Evolutionary conservation across 169 alveolate species (phyloP).

Genomic region (Blepharisma undulans): DNA sequence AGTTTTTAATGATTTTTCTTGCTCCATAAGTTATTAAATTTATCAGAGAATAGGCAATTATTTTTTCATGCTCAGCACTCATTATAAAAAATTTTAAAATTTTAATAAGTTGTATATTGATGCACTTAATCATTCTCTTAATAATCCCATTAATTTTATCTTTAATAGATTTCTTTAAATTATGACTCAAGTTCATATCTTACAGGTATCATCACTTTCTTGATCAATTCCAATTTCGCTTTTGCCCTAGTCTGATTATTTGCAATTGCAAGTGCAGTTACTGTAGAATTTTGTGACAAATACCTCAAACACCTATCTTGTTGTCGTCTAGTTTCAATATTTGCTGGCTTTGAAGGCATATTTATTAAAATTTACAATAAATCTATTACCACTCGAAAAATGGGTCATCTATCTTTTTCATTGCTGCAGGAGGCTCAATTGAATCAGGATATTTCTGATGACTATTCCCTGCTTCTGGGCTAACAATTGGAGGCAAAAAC

Average conservation of each 20-base stretch:
- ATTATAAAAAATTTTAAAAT: too few species aligned
- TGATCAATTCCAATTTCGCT: not conserved
- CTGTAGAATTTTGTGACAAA: not conserved
- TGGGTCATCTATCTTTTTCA: slow-evolving; percentile 75
- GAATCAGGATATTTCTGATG: slow-evolving; percentile 72
- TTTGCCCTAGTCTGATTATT: not conserved
- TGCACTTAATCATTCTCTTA: too few species aligned
- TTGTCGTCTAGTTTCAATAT: not conserved
- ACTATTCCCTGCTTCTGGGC: slow-evolving; percentile 60
- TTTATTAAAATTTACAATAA: not conserved
- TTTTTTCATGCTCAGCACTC: too few species aligned
- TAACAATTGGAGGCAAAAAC: slow-evolving; percentile 65
- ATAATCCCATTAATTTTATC: too few species aligned
- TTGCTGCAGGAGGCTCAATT: slow-evolving; percentile 56
- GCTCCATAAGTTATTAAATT: not conserved
- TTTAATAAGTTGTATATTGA: too few species aligned
- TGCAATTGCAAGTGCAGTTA: not conserved
- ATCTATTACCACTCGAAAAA: slow-evolving; percentile 66
- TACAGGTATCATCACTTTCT: not conserved
- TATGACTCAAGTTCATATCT: not conserved
- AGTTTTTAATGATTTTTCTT: not conserved
- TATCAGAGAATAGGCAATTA: too few species aligned
- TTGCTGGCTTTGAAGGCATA: not conserved
- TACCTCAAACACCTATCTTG: not conserved
- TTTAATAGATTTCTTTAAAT: too few species aligned